A percentile compares a stretch with the other conserved stretches of the same genome.
Evolutionary conservation across 1,284 basidiomycete species (phyloP).

Genomic region (Pseudozyma thailandica): DNA sequence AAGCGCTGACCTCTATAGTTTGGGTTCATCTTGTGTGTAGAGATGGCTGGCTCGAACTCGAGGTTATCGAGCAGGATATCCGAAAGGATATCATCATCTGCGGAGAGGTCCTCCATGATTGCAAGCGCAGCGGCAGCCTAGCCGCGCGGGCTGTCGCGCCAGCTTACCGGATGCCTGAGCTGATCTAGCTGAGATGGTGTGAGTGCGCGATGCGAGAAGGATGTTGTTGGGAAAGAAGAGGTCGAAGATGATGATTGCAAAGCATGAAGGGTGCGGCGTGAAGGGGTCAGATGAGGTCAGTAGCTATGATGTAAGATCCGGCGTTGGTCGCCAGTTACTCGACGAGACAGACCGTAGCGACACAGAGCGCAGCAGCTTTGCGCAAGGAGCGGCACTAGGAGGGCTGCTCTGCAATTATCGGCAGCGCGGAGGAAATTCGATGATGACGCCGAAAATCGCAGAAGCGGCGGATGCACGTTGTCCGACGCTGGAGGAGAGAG

Average conservation of each 20-base stretch:
- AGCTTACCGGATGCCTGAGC: constrained; percentile 4
- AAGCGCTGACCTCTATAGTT: constrained; percentile 62
- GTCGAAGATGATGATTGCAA: constrained; percentile 16
- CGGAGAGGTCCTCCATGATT: constrained; percentile 65
- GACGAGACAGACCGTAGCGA: not conserved
- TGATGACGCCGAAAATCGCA: too few relatives aligned
- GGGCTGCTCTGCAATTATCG: too few relatives aligned
- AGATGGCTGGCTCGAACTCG: constrained; percentile 66
- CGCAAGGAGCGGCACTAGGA: too few relatives aligned
- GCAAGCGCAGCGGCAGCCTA: constrained; percentile 32
- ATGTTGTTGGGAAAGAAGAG: constrained; percentile 9
- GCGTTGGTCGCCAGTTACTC: too few relatives aligned
- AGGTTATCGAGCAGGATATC: constrained; percentile 66
- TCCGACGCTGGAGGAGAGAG: too few relatives aligned
- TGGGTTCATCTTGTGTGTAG: constrained; percentile 68
- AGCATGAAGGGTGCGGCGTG: constrained; percentile 27
- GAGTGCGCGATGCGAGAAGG: constrained; percentile 4
- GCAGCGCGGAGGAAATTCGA: too few relatives aligned
- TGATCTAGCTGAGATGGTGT: constrained; percentile 22
- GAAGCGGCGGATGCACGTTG: too few relatives aligned
- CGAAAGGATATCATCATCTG: constrained; percentile 67
- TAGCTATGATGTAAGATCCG: too few relatives aligned
- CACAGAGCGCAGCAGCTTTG: too few relatives aligned
- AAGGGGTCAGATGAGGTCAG: too few relatives aligned
- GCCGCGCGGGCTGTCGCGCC: constrained; percentile 38